A percentile compares a stretch with the other conserved stretches of the same genome.
Conservation (phyloP, 805 yeast genomes). For the Nakazawaea laoshanensis region DNA sequence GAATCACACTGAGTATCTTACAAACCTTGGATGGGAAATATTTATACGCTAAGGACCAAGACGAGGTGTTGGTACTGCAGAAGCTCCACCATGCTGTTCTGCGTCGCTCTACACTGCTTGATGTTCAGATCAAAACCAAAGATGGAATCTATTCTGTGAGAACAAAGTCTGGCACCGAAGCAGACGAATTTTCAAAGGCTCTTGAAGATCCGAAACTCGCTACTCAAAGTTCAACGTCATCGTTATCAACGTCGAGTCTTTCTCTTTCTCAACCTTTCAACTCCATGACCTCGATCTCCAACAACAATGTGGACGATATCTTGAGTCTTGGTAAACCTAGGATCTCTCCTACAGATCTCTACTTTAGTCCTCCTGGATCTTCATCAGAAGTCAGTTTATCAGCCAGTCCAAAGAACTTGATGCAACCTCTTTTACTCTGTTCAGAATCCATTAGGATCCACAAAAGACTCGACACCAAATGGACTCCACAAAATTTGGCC, state of each 20-base stretch:
- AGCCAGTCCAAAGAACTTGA: neutral
- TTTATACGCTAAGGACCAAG: no score
- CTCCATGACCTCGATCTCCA: constrained; percentile 9
- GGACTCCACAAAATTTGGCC: constrained; percentile 8
- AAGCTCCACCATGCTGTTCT: no score
- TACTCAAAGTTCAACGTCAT: constrained; percentile 2
- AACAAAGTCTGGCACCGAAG: constrained; percentile 5
- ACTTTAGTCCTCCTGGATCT: constrained; percentile 9
- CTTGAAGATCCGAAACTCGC: constrained; percentile 10
- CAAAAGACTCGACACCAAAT: constrained; percentile 7
- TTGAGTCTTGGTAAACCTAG: constrained; percentile 9
- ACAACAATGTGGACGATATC: constrained; percentile 8
- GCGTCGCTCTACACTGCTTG: constrained; percentile 15
- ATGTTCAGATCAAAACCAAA: constrained; percentile 13
- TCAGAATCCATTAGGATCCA: constrained; percentile 8
- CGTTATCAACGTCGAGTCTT: constrained; percentile 3
- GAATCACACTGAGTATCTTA: no score
- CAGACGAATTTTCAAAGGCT: constrained; percentile 9
- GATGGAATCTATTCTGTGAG: constrained; percentile 6
- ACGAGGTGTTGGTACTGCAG: no score
- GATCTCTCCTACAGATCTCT: constrained; percentile 5
- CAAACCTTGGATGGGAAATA: no score
- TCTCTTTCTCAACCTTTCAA: constrained; percentile 5
- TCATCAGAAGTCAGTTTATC: neutral
- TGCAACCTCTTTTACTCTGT: constrained; percentile 3